A percentile compares a stretch with the other conserved stretches of the same genome.
Evolutionary conservation across 1,284 basidiomycete species (phyloP).

Genomic region (Meira miltonrushii): DNA sequence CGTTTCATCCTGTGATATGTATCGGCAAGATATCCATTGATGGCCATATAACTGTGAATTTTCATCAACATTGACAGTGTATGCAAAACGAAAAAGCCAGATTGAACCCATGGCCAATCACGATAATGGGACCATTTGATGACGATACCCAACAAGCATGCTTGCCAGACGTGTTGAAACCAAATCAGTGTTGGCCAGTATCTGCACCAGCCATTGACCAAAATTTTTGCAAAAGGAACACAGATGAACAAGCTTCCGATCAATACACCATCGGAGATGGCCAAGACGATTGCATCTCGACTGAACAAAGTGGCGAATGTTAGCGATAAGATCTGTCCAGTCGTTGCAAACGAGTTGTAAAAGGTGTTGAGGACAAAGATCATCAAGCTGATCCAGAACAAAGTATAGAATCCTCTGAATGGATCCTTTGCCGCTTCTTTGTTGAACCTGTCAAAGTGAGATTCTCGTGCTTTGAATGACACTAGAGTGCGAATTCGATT

Average conservation of each 20-base stretch:
- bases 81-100: constrained; percentile 89
- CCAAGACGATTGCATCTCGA: constrained; percentile 74
- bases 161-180: constrained; percentile 42
- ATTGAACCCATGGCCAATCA: constrained; percentile 97
- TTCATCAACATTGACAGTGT: constrained; percentile 89
- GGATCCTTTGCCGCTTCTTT: constrained; percentile 16
- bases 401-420: constrained; percentile 50
- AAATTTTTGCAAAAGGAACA: constrained; percentile 65
- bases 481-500: constrained; percentile 42
- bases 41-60: constrained; percentile 85
- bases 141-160: constrained; percentile 30
- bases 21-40: constrained; percentile 75
- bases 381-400: constrained; percentile 50
- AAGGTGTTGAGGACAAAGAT: constrained; percentile 45
- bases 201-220: constrained; percentile 56
- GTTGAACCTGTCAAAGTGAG: constrained; percentile 44
- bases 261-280: constrained; percentile 75
- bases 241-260: constrained; percentile 68
- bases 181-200: constrained; percentile 44
- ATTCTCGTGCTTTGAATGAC: constrained; percentile 31
- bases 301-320: constrained; percentile 84
- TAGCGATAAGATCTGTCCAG: constrained; percentile 70
- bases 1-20: constrained; percentile 25
- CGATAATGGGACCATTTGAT: constrained; percentile 55
- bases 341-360: constrained; percentile 48